Conservation (phyloP, 768 basidiomycete genomes). For the Psilocybe azurescens region DNA sequence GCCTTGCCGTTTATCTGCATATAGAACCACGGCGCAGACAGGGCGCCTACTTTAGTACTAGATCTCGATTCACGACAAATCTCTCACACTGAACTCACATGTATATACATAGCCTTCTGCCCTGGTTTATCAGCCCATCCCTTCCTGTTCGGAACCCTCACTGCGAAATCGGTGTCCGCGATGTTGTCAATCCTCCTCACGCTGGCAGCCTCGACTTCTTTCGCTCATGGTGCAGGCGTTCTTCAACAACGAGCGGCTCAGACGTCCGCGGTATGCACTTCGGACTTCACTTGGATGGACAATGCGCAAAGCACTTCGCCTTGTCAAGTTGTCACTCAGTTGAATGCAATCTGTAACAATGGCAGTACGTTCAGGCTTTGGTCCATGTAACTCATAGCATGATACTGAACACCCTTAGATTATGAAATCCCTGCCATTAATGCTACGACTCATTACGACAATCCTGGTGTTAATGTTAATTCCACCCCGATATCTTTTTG, state of each 20-base stretch:
- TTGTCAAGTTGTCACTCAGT: conserved; percentile 40
- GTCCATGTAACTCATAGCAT: background rate
- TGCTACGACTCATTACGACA: conserved; percentile 21
- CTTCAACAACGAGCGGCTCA: conserved; percentile 17
- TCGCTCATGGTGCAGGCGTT: conserved; percentile 6
- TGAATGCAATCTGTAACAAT: conserved; percentile 40
- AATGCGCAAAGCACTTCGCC: conserved; percentile 36
- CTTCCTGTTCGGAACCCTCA: conserved; percentile 27
- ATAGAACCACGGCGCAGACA: background rate
- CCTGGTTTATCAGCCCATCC: conserved; percentile 13
- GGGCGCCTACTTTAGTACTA: conserved; percentile 6
- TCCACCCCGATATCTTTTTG: conserved; percentile 32
- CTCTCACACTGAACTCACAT: background rate
- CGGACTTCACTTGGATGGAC: conserved; percentile 40
- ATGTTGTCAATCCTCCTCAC: conserved; percentile 16
- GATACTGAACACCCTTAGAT: conserved; percentile 25
- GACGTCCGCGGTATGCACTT: conserved; percentile 29
- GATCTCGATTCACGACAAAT: conserved; percentile 2
- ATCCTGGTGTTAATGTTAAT: conserved; percentile 24
- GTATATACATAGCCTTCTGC: background rate
- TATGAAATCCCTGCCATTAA: conserved; percentile 31
- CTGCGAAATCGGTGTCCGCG: conserved; percentile 7
- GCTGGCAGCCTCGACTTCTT: conserved; percentile 3
- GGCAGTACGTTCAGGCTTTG: conserved; percentile 36
- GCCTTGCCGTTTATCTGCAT: background rate